A percentile compares a stretch with the other conserved stretches of the same genome.
Conservation (phyloP, 1,284 basidiomycete genomes). For the Sanguinoderma infundibulare region DNA sequence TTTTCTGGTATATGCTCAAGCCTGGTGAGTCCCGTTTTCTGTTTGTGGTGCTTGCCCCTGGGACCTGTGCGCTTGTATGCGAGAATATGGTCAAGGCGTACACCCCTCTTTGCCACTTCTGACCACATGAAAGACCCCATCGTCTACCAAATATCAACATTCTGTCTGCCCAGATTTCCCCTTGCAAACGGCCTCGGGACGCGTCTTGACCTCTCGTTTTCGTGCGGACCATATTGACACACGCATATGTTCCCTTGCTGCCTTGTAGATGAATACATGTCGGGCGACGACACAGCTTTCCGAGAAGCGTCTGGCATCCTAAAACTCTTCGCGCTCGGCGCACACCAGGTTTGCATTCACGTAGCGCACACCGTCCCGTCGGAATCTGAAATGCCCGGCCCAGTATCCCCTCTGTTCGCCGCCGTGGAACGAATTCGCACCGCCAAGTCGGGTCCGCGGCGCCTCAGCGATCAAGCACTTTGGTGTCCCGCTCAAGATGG, state of each 20-base stretch:
- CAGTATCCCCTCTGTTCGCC: constrained; percentile 64
- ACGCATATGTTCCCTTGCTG: background rate
- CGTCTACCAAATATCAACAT: too few relatives aligned
- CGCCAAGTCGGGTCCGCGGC: constrained; percentile 30
- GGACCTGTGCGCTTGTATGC: background rate
- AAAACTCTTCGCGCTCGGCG: constrained; percentile 67
- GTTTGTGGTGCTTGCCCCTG: background rate
- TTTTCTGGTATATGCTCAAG: constrained; percentile 56
- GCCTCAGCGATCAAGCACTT: constrained; percentile 32
- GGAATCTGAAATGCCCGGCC: background rate
- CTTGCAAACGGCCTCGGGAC: too few relatives aligned
- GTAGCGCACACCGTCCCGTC: background rate
- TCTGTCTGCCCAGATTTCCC: too few relatives aligned
- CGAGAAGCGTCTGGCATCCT: constrained; percentile 52
- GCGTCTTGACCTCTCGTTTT: too few relatives aligned
- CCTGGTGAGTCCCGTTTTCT: constrained; percentile 49
- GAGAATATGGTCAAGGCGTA: too few relatives aligned
- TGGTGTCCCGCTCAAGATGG: constrained; percentile 52
- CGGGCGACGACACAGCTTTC: constrained; percentile 41
- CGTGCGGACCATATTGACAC: too few relatives aligned
- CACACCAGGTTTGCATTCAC: constrained; percentile 55
- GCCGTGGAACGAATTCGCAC: constrained; percentile 64
- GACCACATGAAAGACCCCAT: too few relatives aligned
- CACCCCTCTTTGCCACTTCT: too few relatives aligned
- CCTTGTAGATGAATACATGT: constrained; percentile 51